Evolutionary conservation across 805 yeast species (phyloP).

Genomic region (Starmerella etchellsii): DNA sequence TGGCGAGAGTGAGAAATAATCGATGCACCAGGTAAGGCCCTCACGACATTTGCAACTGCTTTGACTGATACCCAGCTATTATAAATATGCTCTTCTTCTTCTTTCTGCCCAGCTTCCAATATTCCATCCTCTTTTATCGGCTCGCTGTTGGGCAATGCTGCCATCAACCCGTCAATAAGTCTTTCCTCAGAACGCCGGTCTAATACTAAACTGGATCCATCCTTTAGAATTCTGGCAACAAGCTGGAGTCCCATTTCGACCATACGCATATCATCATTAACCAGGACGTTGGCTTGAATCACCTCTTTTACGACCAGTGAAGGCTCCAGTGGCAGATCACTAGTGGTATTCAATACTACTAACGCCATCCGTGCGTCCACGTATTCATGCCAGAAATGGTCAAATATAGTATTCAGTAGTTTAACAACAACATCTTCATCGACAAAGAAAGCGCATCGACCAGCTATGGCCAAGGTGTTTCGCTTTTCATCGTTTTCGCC

Average conservation of each 20-base stretch:
- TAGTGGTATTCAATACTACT: slow-evolving; percentile 57
- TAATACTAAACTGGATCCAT: slow-evolving; percentile 34
- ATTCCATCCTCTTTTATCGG: not conserved
- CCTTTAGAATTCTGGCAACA: not conserved
- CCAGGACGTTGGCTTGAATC: slow-evolving; percentile 35
- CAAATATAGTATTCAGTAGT: slow-evolving; percentile 47
- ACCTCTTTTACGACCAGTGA: slow-evolving; percentile 45
- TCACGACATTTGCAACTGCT: slow-evolving; percentile 1
- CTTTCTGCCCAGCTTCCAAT: not conserved
- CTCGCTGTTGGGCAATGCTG: slow-evolving; percentile 1
- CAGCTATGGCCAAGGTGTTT: slow-evolving; percentile 55
- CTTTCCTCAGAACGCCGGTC: slow-evolving; percentile 48
- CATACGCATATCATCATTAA: not conserved
- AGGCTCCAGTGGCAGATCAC: slow-evolving; percentile 54
- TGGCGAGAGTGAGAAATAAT: not conserved
- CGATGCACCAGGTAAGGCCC: not conserved
- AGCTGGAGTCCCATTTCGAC: slow-evolving; percentile 2
- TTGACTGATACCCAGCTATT: too few species aligned
- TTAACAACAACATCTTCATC: slow-evolving; percentile 24
- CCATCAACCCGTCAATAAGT: slow-evolving; percentile 63
- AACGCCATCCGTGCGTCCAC: slow-evolving; percentile 31
- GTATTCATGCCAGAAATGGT: slow-evolving; percentile 1
- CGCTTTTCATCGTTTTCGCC: slow-evolving; percentile 82
- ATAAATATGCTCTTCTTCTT: not conserved
- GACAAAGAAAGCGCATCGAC: slow-evolving; percentile 50